A percentile compares a stretch with the other conserved stretches of the same genome.
These are phyloP conservation scores for Zymoseptoria ardabiliae DNA, from an alignment of 2,329 filamentous ascomycete genomes.

Conservation along the genomic window DNA sequence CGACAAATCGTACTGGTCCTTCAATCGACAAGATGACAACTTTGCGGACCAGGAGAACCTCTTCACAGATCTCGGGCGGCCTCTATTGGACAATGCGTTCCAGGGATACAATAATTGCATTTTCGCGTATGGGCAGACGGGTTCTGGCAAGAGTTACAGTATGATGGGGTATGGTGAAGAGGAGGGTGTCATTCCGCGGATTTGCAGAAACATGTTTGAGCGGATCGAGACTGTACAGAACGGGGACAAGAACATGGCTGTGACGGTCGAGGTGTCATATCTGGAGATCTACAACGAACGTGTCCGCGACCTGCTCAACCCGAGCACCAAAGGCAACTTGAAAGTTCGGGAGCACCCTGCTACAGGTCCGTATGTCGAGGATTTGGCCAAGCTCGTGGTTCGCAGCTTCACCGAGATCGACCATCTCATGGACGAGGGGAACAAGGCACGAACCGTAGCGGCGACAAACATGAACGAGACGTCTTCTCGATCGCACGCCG, in stretches of 20 bases:
- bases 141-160: constrained; percentile 96
- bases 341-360: constrained; percentile 97
- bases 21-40: constrained; percentile 69
- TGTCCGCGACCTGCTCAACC: constrained; percentile 91
- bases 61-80: constrained; percentile 79
- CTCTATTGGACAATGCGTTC: constrained; percentile 94
- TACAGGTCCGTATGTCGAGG: constrained; percentile 95
- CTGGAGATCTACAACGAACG: constrained; percentile 99
- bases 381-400: constrained; percentile 90
- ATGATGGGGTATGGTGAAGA: constrained; percentile 99
- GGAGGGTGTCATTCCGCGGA: constrained; percentile 88
- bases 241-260: constrained; percentile 67
- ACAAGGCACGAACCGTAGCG: constrained; percentile 95
- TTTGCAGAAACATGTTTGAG: constrained; percentile 96
- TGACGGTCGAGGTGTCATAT: constrained; percentile 96
- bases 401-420: constrained; percentile 93
- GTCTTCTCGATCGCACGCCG: constrained; percentile 93
- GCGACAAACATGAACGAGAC: constrained; percentile 99
- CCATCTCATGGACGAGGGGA: constrained; percentile 97
- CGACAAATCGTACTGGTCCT: constrained; percentile 97
- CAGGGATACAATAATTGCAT: constrained; percentile 99
- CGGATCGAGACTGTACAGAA: constrained; percentile 65
- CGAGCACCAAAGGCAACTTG: constrained; percentile 88
- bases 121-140: constrained; percentile 97
- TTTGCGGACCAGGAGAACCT: constrained; percentile 88